Base-by-base conservation (phyloP, 768 basidiomycete genomes). In the Tulasnella sp. region DNA sequence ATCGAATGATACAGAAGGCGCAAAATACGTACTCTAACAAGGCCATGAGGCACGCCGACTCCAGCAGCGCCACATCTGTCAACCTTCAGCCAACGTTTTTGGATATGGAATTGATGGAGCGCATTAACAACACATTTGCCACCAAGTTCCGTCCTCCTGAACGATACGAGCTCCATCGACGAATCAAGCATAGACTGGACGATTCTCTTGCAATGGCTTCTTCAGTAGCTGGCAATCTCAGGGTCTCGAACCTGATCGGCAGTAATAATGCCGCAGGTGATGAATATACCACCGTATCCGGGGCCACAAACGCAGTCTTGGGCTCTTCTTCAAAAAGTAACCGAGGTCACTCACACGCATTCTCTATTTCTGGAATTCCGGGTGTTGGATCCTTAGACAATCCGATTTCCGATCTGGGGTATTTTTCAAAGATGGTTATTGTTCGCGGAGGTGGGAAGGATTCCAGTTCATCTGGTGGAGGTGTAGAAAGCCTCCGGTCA, bases 151-250 rank as follows among this genome's bases (percentile, higher is more conserved):
- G 70, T 40, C 63, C 65, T 45, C 65, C 70, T 19, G 78, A 80
- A 53, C 19, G 19, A 9, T 75, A 79, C 47, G 76, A 75, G 49
- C 76, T 81, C 13, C 75, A 79, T 41, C 73, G 77, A 13, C 77
- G 73, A 35, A 67, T 83, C 33, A 69, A 78, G 56, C 74, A 69
- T 53, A 80, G 76, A 58, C 61, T 83, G 19, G 81, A 77, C 44
- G 74, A 75, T 56, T 61, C 74, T 28, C 66, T 70, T 4, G 69
- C 66, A 8, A 15, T 54, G 64, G 67, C 56, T 55, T 69, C 34
- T 60, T 65, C 42, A 62, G 65, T 12, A 57, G 59, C 37, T 56
- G 59, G 2, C 49, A 42, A 12, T 42, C 57, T 6, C 54, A 54
- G n/a, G n/a, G n/a, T n/a, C n/a, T n/a, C n/a, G n/a, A n/a, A n/a